Evolutionary conservation across 2,329 filamentous ascomycete genomes (phyloP), one percentile per base, ranked within the genome.

Genomic region (Paecilomyces dactylethromorphus): DNA sequence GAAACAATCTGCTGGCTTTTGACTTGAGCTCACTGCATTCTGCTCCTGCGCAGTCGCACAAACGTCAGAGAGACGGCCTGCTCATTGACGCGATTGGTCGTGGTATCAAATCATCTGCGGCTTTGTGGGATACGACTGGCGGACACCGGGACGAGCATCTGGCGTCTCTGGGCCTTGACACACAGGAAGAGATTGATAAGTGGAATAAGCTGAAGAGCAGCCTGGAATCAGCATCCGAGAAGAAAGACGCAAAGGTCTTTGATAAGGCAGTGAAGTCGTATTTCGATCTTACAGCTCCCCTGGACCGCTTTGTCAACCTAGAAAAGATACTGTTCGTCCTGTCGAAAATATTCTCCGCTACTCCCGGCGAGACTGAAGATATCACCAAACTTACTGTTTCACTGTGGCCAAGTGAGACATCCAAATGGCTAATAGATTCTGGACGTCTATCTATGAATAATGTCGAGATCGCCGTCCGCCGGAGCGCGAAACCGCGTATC

Each of bases 81-180:
- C 63, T 78, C 22, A 74, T 77, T 32, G 74, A 78, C 61, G 73
- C 75, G 10, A 75, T 78, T 59, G 75, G 75, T 10, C 72, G 74
- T 33, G 76, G 76, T 53, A 73, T 77, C 55, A 69, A 68, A 13
- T 69, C 69, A 7, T 66, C 68, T n/a, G 64, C 66, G 50, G 60
- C 66, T 1, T 63, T 71, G 22, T 69, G 66, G 65, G 69, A 71
- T 33, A 57, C 62, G n/a, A 58, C 64, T 8, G 68, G 67, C 1
- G 71, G 70, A 58, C 65, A 67, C 53, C 66, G 65, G 50, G 64
- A 67, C 18, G 68, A 75, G 21, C 63, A 66, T 50, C 65, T 67
- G 61, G 63, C 64, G 3, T 67, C 66, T 8, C 58, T 76, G 50
- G 70, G 71, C 8, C 68, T 77, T 53, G 67, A 64, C 7, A 67